Base-by-base conservation (phyloP, 2,329 filamentous ascomycete species). In the Teratosphaeria nubilosa region DNA sequence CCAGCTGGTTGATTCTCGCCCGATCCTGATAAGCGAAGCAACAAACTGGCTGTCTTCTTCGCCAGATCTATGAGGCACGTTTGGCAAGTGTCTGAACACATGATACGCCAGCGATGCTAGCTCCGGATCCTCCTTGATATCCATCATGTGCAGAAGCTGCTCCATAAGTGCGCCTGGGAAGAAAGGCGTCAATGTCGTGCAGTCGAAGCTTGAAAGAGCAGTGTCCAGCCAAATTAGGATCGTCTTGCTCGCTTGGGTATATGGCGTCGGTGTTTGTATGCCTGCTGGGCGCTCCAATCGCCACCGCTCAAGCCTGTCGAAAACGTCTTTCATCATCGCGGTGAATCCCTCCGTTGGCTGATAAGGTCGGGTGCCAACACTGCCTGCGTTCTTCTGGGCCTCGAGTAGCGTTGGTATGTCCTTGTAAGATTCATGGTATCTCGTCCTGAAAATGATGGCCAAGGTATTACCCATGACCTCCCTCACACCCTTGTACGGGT, bases 81-180 rank as follows among this genome's bases (percentile, higher is more conserved):
- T 99, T 14, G 94, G 91, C 16, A 99, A 78, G 69, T 99, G 92
- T 6, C 92, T 87, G 78, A 97, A 99, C 50, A 99, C 94, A 69
- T 96, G 91, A 70, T 97, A 99, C 0, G 94, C 92, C 9, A 96
- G 81, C 10, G 88, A 87, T 79, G 96, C 95, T 1, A 99, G 81
- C 73, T 99, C 95, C 0, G 90, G 91, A 68, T 99, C 94, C 73
- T 99, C 94, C 73, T 97, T 97, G 72, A 99, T 90, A 69, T 99
- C 94, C 92, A 99, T 99, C 94, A 99, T 99, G 77, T 99, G 91
- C 56, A 99, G 78, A 14, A 99, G 82, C 71, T 96, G 89, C 67
- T 94, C 89, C 72, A 95, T 94, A 69, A 97, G 92, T 0, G 87
- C 80, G 37, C 88, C 82, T 0, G 91, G 88, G 78, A 99, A 97